Percentiles rank a stretch among this genome's conserved stretches.
These are phyloP conservation scores for Nicotiana paniculata DNA, from an alignment of 257 asterid species.

Conservation along the genomic window DNA sequence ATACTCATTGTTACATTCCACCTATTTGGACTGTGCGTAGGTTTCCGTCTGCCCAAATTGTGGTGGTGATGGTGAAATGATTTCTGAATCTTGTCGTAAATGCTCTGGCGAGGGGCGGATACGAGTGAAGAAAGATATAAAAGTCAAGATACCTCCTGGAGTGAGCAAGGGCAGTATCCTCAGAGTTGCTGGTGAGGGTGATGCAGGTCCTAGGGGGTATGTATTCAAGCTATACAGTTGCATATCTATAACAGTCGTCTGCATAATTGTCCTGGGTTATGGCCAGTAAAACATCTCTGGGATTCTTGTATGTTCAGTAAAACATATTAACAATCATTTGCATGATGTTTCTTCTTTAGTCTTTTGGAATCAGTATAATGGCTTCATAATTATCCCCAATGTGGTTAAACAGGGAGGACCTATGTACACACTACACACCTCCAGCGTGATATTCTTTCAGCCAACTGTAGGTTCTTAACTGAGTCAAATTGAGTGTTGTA, in stretches of 20 bases:
- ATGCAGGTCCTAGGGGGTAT: conserved; percentile 97
- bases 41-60: conserved; percentile 96
- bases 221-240: background rate
- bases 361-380: background rate
- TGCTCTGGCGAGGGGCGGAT: conserved; percentile 93
- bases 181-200: conserved; percentile 98
- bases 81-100: conserved; percentile 89
- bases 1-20: background rate
- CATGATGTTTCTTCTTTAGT: background rate
- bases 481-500: background rate
- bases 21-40: conserved; percentile 26
- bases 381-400: background rate
- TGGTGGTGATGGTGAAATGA: conserved; percentile 96
- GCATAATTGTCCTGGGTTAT: background rate
- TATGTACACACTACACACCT: background rate
- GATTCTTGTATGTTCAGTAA: background rate
- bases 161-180: conserved; percentile 97
- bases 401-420: background rate
- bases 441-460: background rate
- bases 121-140: conserved; percentile 80
- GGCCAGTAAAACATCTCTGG: background rate
- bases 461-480: background rate
- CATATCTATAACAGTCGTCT: background rate
- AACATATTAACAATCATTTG: background rate
- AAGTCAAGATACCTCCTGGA: conserved; percentile 98